Evolutionary conservation across 1,284 basidiomycete genomes (phyloP).

Genomic region (Marasmius tenuissimus): DNA sequence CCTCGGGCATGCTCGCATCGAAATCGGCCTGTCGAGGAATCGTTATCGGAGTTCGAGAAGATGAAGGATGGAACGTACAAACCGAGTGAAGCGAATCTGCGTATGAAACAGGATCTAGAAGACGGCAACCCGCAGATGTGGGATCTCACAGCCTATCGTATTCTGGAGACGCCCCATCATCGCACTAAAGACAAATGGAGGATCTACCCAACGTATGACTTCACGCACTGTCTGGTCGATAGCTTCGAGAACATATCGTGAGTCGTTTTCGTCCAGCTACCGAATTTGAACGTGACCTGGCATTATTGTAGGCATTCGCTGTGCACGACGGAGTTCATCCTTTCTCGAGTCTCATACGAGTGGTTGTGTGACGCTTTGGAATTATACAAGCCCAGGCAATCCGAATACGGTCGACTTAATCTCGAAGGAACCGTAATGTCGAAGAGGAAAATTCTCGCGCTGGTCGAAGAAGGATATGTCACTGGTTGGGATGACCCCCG

Average conservation of each 20-base stretch:
- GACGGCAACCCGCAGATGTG: conserved; percentile 99
- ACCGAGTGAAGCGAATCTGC: conserved; percentile 88
- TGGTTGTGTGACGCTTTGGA: conserved; percentile 98
- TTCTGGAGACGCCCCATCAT: conserved; percentile 90
- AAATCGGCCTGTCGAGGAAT: conserved; percentile 81
- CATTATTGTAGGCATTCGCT: conserved; percentile 79
- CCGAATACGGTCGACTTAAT: conserved; percentile 94
- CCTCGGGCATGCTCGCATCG: conserved; percentile 89
- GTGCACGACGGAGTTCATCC: conserved; percentile 96
- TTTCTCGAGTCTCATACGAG: conserved; percentile 97
- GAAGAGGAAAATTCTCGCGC: conserved; percentile 92
- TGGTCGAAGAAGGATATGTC: conserved; percentile 87
- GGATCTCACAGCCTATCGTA: conserved; percentile 97
- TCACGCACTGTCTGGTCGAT: conserved; percentile 98
- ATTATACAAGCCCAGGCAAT: conserved; percentile 98
- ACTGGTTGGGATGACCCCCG: conserved; percentile 97
- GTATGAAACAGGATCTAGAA: conserved; percentile 97
- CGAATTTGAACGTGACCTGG: not conserved
- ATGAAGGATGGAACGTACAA: conserved; percentile 93
- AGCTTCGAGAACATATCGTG: conserved; percentile 99
- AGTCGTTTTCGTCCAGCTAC: conserved; percentile 31
- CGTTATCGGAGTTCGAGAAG: conserved; percentile 83
- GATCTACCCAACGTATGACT: conserved; percentile 98
- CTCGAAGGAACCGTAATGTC: conserved; percentile 96
- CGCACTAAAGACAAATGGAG: conserved; percentile 93